phyloP scores from a whole-genome alignment of 768 basidiomycete genomes.

The Russula compacta region DNA sequence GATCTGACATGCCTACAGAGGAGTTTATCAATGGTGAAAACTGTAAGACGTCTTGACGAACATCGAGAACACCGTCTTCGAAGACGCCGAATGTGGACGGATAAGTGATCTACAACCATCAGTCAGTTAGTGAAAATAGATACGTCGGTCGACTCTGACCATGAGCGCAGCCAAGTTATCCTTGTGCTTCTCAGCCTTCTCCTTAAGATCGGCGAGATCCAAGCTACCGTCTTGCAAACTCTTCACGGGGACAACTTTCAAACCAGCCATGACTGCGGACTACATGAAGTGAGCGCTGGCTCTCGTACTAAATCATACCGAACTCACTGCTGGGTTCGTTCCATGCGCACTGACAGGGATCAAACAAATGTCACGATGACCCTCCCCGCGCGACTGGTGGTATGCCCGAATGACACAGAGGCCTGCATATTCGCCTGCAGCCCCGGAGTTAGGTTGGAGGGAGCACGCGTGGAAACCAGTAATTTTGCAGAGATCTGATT shows the following conservation, averaged over 20 bases:
- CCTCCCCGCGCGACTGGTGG: slow-evolving; percentile 81
- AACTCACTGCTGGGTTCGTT: slow-evolving; percentile 89
- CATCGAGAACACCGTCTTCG: slow-evolving; percentile 79
- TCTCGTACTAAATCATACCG: not conserved
- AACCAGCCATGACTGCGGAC: slow-evolving; percentile 95
- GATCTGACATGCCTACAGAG: slow-evolving; percentile 71
- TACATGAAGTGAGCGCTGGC: slow-evolving; percentile 27
- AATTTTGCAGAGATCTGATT: slow-evolving; percentile 82
- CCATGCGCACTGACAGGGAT: slow-evolving; percentile 97
- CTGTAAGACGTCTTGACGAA: slow-evolving; percentile 24
- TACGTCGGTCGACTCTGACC: slow-evolving; percentile 34
- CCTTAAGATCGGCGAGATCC: slow-evolving; percentile 75
- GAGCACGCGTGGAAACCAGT: slow-evolving; percentile 96
- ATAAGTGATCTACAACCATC: slow-evolving; percentile 69
- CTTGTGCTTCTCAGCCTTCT: slow-evolving; percentile 86
- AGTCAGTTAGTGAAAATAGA: slow-evolving; percentile 13
- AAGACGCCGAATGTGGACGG: slow-evolving; percentile 98
- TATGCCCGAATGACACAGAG: slow-evolving; percentile 90
- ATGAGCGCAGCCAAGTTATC: slow-evolving; percentile 93
- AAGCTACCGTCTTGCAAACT: slow-evolving; percentile 79
- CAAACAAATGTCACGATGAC: slow-evolving; percentile 80
- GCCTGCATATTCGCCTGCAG: slow-evolving; percentile 97
- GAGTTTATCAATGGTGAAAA: slow-evolving; percentile 2
- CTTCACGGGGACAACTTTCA: slow-evolving; percentile 96
- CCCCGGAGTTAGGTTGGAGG: slow-evolving; percentile 98